Evolutionary conservation across 2,329 filamentous ascomycete species (phyloP).

Genomic region (Elsinoe arachidis): DNA sequence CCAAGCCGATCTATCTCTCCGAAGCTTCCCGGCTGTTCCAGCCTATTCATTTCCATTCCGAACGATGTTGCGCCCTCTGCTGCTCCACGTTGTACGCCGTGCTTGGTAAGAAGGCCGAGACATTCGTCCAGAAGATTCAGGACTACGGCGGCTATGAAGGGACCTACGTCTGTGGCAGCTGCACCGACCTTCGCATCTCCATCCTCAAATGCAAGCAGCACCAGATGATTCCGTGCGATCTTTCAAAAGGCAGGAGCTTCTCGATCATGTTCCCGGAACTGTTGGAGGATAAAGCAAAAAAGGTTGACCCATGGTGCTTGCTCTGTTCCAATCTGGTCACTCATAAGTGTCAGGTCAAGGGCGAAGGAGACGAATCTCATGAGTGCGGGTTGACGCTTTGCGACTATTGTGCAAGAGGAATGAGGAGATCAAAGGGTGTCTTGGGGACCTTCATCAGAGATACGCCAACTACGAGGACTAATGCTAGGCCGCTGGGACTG

Average conservation of each 20-base stretch:
- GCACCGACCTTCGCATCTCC: conserved; percentile 27
- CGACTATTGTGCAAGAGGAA: conserved; percentile 20
- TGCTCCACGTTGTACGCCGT: neutral
- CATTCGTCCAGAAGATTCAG: conserved; percentile 19
- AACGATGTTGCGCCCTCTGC: neutral
- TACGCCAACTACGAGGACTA: conserved; percentile 16
- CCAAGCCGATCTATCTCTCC: neutral
- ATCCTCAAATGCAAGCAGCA: conserved; percentile 31
- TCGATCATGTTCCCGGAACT: conserved; percentile 21
- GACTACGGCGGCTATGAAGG: neutral
- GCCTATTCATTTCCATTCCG: neutral
- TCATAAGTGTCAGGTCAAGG: conserved; percentile 26
- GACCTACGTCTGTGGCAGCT: conserved; percentile 25
- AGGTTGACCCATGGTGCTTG: conserved; percentile 30
- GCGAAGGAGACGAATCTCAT: neutral
- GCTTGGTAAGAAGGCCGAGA: conserved; percentile 22
- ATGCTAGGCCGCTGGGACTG: conserved; percentile 20
- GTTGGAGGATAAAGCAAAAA: conserved; percentile 13
- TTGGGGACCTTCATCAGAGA: conserved; percentile 21
- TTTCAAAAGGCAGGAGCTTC: conserved; percentile 18
- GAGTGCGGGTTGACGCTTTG: conserved; percentile 30
- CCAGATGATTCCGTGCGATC: conserved; percentile 17
- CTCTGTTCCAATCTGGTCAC: conserved; percentile 34
- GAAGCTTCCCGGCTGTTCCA: neutral
- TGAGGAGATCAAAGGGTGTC: conserved; percentile 18